phyloP scores from a whole-genome alignment of 148 eudicot genomes.

The Cornus florida region DNA sequence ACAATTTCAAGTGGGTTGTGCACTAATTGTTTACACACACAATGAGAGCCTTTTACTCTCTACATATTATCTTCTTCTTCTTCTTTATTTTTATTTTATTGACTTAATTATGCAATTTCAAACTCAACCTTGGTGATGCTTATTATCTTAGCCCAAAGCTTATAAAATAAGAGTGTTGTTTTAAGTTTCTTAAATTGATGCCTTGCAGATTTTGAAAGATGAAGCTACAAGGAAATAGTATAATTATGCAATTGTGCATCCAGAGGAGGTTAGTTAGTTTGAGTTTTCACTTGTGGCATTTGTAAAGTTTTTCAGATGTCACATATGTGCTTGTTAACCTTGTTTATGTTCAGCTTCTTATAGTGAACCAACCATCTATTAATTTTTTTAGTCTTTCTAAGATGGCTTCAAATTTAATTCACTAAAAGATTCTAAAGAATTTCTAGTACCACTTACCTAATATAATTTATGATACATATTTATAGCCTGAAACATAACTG shows the following conservation, averaged over 20 bases:
- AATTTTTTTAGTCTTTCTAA: too few species aligned
- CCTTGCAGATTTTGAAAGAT: conserved; percentile 74
- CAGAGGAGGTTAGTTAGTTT: conserved; percentile 88
- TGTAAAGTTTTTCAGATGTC: neutral
- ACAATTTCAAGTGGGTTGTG: neutral
- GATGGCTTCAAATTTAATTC: neutral
- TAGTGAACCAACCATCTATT: too few species aligned
- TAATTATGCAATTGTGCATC: conserved; percentile 97
- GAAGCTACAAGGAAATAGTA: too few species aligned
- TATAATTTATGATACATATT: neutral
- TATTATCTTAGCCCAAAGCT: neutral
- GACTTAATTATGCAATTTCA: neutral
- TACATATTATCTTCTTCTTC: neutral
- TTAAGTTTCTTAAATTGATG: neutral
- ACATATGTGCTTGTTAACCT: too few species aligned
- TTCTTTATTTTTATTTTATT: neutral
- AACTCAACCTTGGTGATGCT: neutral
- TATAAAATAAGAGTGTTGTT: too few species aligned
- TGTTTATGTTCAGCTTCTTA: too few species aligned
- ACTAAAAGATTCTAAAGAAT: neutral
- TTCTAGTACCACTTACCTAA: neutral
- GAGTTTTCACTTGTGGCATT: neutral
- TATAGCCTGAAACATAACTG: neutral
- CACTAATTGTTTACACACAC: neutral
- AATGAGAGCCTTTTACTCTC: neutral